A percentile compares a stretch with the other conserved stretches of the same genome.
phyloP scores from a whole-genome alignment of 805 yeast species.

The Kluyveromyces aestuarii region DNA sequence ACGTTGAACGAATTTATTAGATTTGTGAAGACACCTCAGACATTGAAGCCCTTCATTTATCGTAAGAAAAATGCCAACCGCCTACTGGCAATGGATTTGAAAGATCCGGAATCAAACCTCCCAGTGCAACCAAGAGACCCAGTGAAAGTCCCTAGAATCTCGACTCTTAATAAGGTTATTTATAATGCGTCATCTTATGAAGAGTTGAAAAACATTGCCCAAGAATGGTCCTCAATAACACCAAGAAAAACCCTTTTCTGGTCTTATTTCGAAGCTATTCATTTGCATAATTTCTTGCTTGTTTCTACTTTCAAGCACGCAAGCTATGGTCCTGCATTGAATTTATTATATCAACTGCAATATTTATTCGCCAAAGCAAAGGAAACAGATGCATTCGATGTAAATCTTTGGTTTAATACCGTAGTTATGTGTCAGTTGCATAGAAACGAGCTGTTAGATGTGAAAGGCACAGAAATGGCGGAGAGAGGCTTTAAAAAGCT shows the following conservation, averaged over 20 bases:
- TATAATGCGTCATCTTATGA: slow-evolving; percentile 12
- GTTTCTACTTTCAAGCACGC: slow-evolving; percentile 21
- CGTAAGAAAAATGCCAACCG: slow-evolving; percentile 33
- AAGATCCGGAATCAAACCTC: slow-evolving; percentile 28
- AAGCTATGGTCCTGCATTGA: slow-evolving; percentile 13
- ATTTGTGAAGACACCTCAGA: slow-evolving; percentile 27
- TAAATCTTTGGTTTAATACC: slow-evolving; percentile 23
- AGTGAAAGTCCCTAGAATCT: slow-evolving; percentile 23
- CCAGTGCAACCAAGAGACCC: slow-evolving; percentile 29
- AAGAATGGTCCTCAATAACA: slow-evolving; percentile 18
- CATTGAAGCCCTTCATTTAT: slow-evolving; percentile 32
- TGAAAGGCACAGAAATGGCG: slow-evolving; percentile 12
- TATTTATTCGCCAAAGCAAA: slow-evolving; percentile 14
- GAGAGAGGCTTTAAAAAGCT: slow-evolving; percentile 13
- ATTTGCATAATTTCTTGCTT: slow-evolving; percentile 18
- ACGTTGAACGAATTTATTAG: slow-evolving; percentile 26
- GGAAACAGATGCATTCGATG: slow-evolving; percentile 14
- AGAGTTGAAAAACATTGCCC: slow-evolving; percentile 18
- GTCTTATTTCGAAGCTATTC: slow-evolving; percentile 16
- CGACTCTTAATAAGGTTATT: slow-evolving; percentile 20
- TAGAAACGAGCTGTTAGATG: slow-evolving; percentile 12
- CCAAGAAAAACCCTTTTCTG: slow-evolving; percentile 19
- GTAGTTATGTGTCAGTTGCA: slow-evolving; percentile 23
- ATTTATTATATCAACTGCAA: slow-evolving; percentile 12
- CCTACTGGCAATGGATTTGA: slow-evolving; percentile 31